These are phyloP conservation scores for Acmispon strigosus DNA, from an alignment of 306 rosid species.

Conservation along the genomic window DNA sequence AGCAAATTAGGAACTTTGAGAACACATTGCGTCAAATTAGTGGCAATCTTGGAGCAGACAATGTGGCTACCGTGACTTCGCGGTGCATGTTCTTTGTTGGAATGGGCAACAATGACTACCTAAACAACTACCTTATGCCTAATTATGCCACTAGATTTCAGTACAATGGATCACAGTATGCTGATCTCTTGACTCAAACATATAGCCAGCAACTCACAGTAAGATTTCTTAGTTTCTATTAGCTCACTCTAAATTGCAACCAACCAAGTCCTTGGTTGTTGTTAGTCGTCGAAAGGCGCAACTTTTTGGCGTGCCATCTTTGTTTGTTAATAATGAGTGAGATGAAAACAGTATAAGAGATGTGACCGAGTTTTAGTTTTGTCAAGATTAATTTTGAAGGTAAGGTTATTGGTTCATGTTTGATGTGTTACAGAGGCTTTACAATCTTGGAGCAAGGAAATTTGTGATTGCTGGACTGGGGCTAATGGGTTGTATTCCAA, in stretches of 20 bases:
- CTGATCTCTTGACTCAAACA: conserved; percentile 55
- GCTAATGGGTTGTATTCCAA: conserved; percentile 83
- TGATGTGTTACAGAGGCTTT: conserved; percentile 47
- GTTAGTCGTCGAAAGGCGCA: too few species aligned
- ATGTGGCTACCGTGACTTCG: conserved; percentile 37
- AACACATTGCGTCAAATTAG: conserved; percentile 57
- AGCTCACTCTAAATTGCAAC: background rate
- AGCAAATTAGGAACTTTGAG: conserved; percentile 76
- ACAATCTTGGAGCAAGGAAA: conserved; percentile 85
- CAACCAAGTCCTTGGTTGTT: background rate
- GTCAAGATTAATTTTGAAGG: background rate
- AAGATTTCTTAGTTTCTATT: conserved; percentile 6
- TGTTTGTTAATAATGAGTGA: too few species aligned
- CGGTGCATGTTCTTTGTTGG: conserved; percentile 72
- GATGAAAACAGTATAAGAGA: too few species aligned
- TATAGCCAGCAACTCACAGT: conserved; percentile 71
- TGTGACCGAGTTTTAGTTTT: background rate
- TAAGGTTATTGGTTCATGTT: background rate
- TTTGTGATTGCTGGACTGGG: conserved; percentile 70
- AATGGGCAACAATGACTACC: conserved; percentile 97
- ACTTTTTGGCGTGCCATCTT: too few species aligned
- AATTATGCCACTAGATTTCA: conserved; percentile 66
- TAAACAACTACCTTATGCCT: conserved; percentile 94
- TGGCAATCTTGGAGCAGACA: conserved; percentile 46
- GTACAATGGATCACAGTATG: conserved; percentile 61